Conservation (phyloP, 1,284 basidiomycete genomes). For the Rhodotorula sp. region DNA sequence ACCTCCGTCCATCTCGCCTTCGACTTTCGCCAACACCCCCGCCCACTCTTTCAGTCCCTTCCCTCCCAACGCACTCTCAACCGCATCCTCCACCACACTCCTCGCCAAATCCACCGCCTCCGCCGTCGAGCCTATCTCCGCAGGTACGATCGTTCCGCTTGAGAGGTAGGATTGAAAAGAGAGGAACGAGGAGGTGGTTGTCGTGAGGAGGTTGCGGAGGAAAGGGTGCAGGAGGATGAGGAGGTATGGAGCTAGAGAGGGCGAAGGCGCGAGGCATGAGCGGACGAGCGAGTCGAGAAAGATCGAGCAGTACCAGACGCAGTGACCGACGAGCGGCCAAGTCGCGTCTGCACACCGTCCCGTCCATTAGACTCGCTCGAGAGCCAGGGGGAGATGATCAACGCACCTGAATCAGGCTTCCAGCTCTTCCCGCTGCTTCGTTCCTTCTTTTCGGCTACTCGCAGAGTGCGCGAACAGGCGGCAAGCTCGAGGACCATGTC, state of each 20-base stretch:
- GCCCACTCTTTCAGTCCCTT: slow-evolving; percentile 3
- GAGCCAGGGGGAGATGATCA: not conserved
- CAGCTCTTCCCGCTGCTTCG: not conserved
- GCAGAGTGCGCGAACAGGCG: slow-evolving; percentile 7
- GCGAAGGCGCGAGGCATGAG: not conserved
- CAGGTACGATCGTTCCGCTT: not conserved
- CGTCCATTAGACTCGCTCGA: not conserved
- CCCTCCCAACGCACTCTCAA: not conserved
- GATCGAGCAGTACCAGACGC: slow-evolving; percentile 7
- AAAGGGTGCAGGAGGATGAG: slow-evolving; percentile 18
- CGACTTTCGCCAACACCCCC: not conserved
- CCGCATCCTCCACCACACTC: slow-evolving; percentile 15
- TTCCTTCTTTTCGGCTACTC: not conserved
- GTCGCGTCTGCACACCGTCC: slow-evolving; percentile 4
- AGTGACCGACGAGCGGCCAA: slow-evolving; percentile 21
- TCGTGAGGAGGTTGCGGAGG: slow-evolving; percentile 1
- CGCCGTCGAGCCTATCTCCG: not conserved
- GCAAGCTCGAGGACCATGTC: slow-evolving; percentile 6
- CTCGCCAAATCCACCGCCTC: slow-evolving; percentile 14
- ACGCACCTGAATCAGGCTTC: not conserved
- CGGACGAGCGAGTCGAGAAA: not conserved
- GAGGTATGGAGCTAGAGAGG: not conserved
- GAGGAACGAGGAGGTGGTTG: not conserved
- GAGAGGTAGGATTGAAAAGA: slow-evolving; percentile 9
- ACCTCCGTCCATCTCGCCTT: not conserved